phyloP scores from a whole-genome alignment of 2,329 filamentous ascomycete genomes.

The Chrysoporthe puriensis region DNA sequence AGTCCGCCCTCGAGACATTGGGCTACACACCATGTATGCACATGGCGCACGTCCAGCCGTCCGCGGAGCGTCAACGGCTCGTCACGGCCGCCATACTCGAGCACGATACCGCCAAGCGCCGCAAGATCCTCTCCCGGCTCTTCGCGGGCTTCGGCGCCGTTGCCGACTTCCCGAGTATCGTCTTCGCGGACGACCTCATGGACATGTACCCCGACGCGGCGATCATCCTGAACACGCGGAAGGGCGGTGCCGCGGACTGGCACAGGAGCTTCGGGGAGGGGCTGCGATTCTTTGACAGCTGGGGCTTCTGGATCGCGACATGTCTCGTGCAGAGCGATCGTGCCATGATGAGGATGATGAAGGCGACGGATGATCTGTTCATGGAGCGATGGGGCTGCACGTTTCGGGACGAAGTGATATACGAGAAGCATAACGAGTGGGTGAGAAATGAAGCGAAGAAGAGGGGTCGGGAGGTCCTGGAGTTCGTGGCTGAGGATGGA shows the following conservation, averaged over 20 bases:
- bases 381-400: slow-evolving; percentile 23
- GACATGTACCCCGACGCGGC: slow-evolving; percentile 43
- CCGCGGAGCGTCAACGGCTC: slow-evolving; percentile 33
- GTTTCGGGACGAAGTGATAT: slow-evolving; percentile 20
- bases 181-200: slow-evolving; percentile 43
- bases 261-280: slow-evolving; percentile 22
- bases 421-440: slow-evolving; percentile 25
- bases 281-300: slow-evolving; percentile 27
- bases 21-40: slow-evolving; percentile 40
- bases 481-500: slow-evolving; percentile 23
- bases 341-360: slow-evolving; percentile 27
- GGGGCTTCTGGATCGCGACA: slow-evolving; percentile 25
- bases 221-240: slow-evolving; percentile 38
- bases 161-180: slow-evolving; percentile 38
- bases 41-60: slow-evolving; percentile 33
- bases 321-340: slow-evolving; percentile 23
- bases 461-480: slow-evolving; percentile 21
- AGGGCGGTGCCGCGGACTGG: slow-evolving; percentile 19
- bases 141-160: slow-evolving; percentile 37
- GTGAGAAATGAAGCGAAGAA: slow-evolving; percentile 22
- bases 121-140: slow-evolving; percentile 37
- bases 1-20: slow-evolving; percentile 39
- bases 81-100: slow-evolving; percentile 37
- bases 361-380: slow-evolving; percentile 19
- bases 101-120: slow-evolving; percentile 33